Evolutionary conservation across 2,329 filamentous ascomycete genomes (phyloP).

Genomic region (Fusarium praegraminearum): DNA sequence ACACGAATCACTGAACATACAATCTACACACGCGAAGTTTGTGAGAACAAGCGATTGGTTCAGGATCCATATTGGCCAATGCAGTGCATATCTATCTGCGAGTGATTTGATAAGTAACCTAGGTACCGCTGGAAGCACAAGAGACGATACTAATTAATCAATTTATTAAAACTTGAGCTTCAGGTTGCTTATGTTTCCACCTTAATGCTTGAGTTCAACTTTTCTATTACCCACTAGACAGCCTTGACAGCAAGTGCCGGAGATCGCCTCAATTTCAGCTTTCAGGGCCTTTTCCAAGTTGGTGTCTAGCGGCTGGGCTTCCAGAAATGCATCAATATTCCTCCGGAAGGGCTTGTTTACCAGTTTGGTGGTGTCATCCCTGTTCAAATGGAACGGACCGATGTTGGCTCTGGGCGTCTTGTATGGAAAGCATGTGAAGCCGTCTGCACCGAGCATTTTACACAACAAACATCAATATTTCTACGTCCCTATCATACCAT

Average conservation of each 20-base stretch:
- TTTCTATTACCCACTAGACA: not conserved
- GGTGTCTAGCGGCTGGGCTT: slow-evolving; percentile 18
- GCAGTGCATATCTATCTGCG: not conserved
- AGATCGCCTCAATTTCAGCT: slow-evolving; percentile 37
- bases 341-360: slow-evolving; percentile 20
- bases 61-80: not conserved
- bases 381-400: slow-evolving; percentile 25
- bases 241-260: slow-evolving; percentile 15
- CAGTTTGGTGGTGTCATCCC: slow-evolving; percentile 21
- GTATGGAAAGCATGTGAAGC: slow-evolving; percentile 31
- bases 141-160: not conserved
- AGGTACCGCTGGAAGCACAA: not conserved
- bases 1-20: not conserved
- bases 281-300: slow-evolving; percentile 16
- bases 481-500: not conserved
- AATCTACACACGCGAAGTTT: not conserved
- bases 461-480: not conserved
- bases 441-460: slow-evolving; percentile 4
- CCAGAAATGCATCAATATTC: slow-evolving; percentile 13
- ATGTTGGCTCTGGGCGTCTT: slow-evolving; percentile 15
- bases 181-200: not conserved
- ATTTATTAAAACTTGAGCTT: not conserved
- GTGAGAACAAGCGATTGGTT: not conserved
- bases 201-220: not conserved
- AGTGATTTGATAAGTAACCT: not conserved